A percentile compares a stretch with the other conserved stretches of the same genome.
Evolutionary conservation across 129 eudicot genomes (phyloP).

Genomic region (Helianthus tuberosus): DNA sequence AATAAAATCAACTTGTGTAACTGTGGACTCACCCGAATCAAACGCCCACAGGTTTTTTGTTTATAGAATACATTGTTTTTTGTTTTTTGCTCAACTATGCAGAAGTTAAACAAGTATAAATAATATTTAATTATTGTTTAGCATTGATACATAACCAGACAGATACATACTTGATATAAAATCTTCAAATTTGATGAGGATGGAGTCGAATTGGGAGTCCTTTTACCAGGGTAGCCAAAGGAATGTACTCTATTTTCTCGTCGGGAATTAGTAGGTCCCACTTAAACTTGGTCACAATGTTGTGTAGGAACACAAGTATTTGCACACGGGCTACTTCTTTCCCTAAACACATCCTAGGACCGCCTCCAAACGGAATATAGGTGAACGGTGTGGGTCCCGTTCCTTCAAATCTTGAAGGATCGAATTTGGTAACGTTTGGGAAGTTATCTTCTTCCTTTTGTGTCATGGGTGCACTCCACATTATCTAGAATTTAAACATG

Average conservation of each 20-base stretch:
- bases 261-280: slow-evolving; percentile 48
- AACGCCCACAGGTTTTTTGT: slow-evolving; percentile 29
- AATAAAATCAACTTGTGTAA: slow-evolving; percentile 35
- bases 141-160: slow-evolving; percentile 8
- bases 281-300: slow-evolving; percentile 38
- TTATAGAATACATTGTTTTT: slow-evolving; percentile 29
- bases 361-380: slow-evolving; percentile 58
- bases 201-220: slow-evolving; percentile 28
- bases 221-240: slow-evolving; percentile 24
- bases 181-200: slow-evolving; percentile 21
- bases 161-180: slow-evolving; percentile 1
- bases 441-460: slow-evolving; percentile 29
- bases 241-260: slow-evolving; percentile 28
- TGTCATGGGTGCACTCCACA: slow-evolving; percentile 39
- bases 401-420: slow-evolving; percentile 58
- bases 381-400: slow-evolving; percentile 47
- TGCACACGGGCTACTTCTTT: slow-evolving; percentile 57
- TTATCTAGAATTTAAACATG: slow-evolving; percentile 23
- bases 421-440: slow-evolving; percentile 29
- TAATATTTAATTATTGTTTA: background rate
- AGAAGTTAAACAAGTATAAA: slow-evolving; percentile 3
- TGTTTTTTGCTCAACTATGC: slow-evolving; percentile 3
- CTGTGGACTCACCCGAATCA: slow-evolving; percentile 10
- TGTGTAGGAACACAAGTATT: slow-evolving; percentile 53
- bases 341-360: slow-evolving; percentile 67